These are phyloP conservation scores for Penicillium hordei DNA, from an alignment of 2,329 filamentous ascomycete species.

Conservation along the genomic window DNA sequence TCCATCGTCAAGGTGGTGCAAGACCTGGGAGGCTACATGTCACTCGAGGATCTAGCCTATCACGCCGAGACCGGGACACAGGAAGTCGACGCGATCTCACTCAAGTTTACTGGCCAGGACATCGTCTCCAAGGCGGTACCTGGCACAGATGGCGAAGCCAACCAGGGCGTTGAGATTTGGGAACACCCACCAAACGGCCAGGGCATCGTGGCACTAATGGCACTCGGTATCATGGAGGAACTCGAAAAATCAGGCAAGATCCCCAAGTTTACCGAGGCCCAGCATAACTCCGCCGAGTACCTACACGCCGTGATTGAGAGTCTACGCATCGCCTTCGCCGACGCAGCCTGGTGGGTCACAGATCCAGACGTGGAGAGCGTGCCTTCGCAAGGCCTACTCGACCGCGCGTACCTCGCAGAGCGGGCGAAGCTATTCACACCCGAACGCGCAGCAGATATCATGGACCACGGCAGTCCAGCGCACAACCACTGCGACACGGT, in stretches of 20 bases:
- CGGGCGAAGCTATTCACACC: constrained; percentile 64
- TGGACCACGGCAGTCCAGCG: constrained; percentile 77
- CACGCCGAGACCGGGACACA: constrained; percentile 74
- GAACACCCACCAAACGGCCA: constrained; percentile 97
- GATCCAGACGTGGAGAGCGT: constrained; percentile 69
- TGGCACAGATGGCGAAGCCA: constrained; percentile 32
- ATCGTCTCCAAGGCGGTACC: constrained; percentile 21
- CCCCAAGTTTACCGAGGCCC: constrained; percentile 60
- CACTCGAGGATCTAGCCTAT: constrained; percentile 74
- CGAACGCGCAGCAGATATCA: constrained; percentile 50
- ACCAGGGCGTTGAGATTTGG: constrained; percentile 73
- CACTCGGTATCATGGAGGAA: constrained; percentile 85
- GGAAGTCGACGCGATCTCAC: constrained; percentile 78
- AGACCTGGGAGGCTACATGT: constrained; percentile 73
- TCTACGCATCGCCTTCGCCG: constrained; percentile 84
- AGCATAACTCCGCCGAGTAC: constrained; percentile 80
- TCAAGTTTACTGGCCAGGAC: constrained; percentile 69
- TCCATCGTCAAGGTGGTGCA: constrained; percentile 75
- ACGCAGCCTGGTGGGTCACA: constrained; percentile 85
- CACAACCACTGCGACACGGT: constrained; percentile 88
- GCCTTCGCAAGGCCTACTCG: constrained; percentile 69
- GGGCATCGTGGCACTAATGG: constrained; percentile 92
- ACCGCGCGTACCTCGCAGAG: constrained; percentile 69
- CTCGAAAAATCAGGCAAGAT: constrained; percentile 75
- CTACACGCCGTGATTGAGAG: constrained; percentile 86